Percentiles rank a stretch among this genome's conserved stretches.
These are phyloP conservation scores for Linaria vulgaris DNA, from an alignment of 257 asterid species.

Conservation along the genomic window DNA sequence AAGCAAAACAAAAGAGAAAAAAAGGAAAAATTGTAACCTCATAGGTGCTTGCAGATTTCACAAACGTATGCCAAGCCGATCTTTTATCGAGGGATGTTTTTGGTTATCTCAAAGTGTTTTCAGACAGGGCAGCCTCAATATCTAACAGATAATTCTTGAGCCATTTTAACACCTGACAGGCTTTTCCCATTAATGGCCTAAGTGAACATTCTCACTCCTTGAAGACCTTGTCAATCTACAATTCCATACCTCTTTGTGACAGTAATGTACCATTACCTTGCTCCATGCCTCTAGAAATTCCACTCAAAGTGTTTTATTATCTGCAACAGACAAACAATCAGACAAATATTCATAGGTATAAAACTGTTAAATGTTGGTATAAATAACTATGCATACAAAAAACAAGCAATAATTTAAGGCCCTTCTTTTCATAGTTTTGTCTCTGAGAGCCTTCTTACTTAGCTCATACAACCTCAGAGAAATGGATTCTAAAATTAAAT, in stretches of 20 bases:
- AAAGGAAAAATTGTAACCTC: conserved; percentile 29
- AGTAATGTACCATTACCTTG: neutral
- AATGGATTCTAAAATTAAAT: no score
- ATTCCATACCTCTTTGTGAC: neutral
- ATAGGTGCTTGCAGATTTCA: conserved; percentile 20
- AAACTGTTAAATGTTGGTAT: no score
- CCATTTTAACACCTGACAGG: conserved; percentile 12
- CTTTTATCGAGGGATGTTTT: conserved; percentile 15
- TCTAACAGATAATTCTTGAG: conserved; percentile 23
- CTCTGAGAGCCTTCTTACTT: no score
- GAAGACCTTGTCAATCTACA: conserved; percentile 11
- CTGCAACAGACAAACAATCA: no score
- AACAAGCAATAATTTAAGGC: no score
- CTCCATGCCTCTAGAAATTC: conserved; percentile 5
- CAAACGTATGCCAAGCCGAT: conserved; percentile 22
- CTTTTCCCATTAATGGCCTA: conserved; percentile 6
- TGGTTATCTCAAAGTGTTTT: conserved; percentile 17
- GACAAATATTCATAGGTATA: no score
- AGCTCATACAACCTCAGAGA: no score
- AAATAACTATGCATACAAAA: no score
- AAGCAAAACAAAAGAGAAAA: no score
- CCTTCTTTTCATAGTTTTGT: no score
- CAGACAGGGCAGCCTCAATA: conserved; percentile 28
- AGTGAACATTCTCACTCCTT: conserved; percentile 6
- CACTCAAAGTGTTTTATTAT: neutral